Conservation (phyloP, 2,329 filamentous ascomycete species). For the Cladosporium sp. region DNA sequence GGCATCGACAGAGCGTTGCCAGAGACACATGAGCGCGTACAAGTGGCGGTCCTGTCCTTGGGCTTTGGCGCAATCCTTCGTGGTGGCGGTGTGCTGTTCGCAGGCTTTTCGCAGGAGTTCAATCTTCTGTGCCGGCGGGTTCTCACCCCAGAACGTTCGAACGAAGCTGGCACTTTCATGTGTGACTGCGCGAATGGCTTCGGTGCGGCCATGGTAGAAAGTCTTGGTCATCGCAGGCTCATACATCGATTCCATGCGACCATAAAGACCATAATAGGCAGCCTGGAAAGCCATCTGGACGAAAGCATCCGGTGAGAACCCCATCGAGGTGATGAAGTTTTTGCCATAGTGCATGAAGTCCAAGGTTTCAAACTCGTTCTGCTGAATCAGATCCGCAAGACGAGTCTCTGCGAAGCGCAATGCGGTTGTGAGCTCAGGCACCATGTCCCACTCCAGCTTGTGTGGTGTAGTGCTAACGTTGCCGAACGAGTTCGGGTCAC, state of each 20-base stretch:
- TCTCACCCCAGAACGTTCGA: slow-evolving; percentile 91
- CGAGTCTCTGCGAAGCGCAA: slow-evolving; percentile 93
- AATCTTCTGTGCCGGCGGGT: slow-evolving; percentile 76
- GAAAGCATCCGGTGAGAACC: slow-evolving; percentile 94
- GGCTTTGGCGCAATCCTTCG: slow-evolving; percentile 81
- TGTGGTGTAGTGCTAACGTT: slow-evolving; percentile 91
- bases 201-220: slow-evolving; percentile 88
- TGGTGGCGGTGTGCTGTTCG: slow-evolving; percentile 73
- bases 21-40: slow-evolving; percentile 90
- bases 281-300: slow-evolving; percentile 99
- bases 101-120: slow-evolving; percentile 81
- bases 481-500: slow-evolving; percentile 85
- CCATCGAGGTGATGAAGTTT: slow-evolving; percentile 96
- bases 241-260: slow-evolving; percentile 89
- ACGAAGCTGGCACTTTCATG: slow-evolving; percentile 83
- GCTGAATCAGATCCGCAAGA: slow-evolving; percentile 88
- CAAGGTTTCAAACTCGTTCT: slow-evolving; percentile 91
- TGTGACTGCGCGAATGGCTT: slow-evolving; percentile 84
- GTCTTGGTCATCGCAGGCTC: slow-evolving; percentile 98
- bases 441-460: slow-evolving; percentile 97
- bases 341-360: slow-evolving; percentile 90
- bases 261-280: slow-evolving; percentile 95
- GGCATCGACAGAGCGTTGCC: slow-evolving; percentile 84
- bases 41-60: slow-evolving; percentile 90
- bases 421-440: slow-evolving; percentile 83